Conservation (phyloP, 1,139 yeast species). For the Scheffersomyces parashehatae region DNA sequence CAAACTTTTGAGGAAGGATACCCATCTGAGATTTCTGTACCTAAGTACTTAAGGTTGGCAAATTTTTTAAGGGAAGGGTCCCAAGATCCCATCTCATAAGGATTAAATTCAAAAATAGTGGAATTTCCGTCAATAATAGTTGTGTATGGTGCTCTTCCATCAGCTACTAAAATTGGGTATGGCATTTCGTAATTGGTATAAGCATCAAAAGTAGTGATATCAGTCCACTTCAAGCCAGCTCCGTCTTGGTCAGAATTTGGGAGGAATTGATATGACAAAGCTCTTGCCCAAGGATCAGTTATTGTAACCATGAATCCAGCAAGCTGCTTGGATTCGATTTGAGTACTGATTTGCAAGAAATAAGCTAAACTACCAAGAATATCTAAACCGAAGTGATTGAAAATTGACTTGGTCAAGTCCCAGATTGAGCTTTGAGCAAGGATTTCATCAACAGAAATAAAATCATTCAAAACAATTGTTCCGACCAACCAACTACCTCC, state of each 20-base stretch:
- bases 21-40: constrained; percentile 31
- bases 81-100: constrained; percentile 26
- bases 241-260: constrained; percentile 14
- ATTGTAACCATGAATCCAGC: constrained; percentile 18
- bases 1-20: constrained; percentile 25
- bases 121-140: constrained; percentile 14
- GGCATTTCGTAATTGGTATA: constrained; percentile 27
- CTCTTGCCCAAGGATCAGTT: constrained; percentile 23
- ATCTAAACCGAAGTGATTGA: constrained; percentile 42
- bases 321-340: constrained; percentile 12
- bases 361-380: constrained; percentile 10
- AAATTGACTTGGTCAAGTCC: constrained; percentile 36
- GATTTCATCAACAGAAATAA: constrained; percentile 16
- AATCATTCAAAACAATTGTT: constrained; percentile 16
- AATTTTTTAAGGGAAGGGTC: constrained; percentile 20
- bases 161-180: constrained; percentile 20
- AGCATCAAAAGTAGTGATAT: constrained; percentile 21
- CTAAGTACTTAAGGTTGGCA: constrained; percentile 35
- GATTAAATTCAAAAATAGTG: constrained; percentile 21
- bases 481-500: constrained; percentile 26
- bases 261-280: constrained; percentile 20
- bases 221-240: constrained; percentile 29
- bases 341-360: constrained; percentile 8
- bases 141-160: constrained; percentile 17
- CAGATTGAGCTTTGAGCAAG: constrained; percentile 14